Base-by-base conservation (phyloP, 2,329 filamentous ascomycete genomes). In the Botrytis fragariae region DNA sequence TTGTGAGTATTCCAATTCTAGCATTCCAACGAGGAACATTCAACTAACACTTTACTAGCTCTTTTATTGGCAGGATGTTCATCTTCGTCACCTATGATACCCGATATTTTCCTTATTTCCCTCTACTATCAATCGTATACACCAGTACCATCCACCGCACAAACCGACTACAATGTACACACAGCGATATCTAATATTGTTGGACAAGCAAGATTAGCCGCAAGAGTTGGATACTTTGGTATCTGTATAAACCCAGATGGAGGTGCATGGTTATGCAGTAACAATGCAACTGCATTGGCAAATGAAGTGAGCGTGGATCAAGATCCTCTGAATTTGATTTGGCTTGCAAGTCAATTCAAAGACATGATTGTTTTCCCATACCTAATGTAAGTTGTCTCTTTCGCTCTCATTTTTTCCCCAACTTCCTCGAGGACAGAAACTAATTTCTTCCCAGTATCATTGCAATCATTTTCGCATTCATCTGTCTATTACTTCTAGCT, bases 281-380 rank as follows among this genome's bases (percentile, higher is more conserved):
- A 97, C 87, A 99, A 99, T 83, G 96, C 96, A 32, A 98, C 95
- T 4, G 91, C 94, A 4, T 87, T 99, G 65, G 95, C 96, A 54
- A 92, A 96, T 82, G 92, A 97, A 83, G 89, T 98, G 61, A 91
- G 89, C 32, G 90, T 97, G 60, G 94, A 98, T 80, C 93, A 98
- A 83, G 96, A 99, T 84, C 96, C 96, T 57, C 86, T 99, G 80
- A 99, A 99, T 83, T 85, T 99, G 80, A 95, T 99, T 79, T 99
- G 95, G 96, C 89, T 99, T 72, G 95, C 96, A 37, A 91, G 92
- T 78, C 97, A 97, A 77, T 99, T 99, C 85, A 98, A 98, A 83
- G 94, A 98, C 83, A 95, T 95, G 84, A 96, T 99, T 82, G 95
- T 99, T 62, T 99, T 99, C 82, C 96, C 96, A 16, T 99, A 98